Evolutionary conservation across 768 basidiomycete species (phyloP).

Genomic region (Lyophyllum shimeji): DNA sequence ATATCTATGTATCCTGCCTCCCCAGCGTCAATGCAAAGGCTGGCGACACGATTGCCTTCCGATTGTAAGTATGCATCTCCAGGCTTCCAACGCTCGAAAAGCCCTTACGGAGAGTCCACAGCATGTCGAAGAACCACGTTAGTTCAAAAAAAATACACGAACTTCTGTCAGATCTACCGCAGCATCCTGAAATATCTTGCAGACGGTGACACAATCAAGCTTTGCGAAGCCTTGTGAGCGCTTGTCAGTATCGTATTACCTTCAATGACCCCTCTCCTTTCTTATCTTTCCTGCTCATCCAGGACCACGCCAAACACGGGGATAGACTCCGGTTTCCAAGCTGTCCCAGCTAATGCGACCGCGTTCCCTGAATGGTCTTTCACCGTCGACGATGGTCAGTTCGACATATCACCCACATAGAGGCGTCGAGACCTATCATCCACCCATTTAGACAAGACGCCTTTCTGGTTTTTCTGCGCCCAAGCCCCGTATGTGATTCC

Average conservation of each 20-base stretch:
- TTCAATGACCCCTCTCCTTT: not conserved
- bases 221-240: slow-evolving; percentile 35
- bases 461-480: slow-evolving; percentile 58
- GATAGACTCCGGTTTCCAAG: slow-evolving; percentile 47
- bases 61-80: slow-evolving; percentile 32
- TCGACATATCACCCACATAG: not conserved
- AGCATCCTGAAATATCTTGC: not conserved
- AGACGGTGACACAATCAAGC: slow-evolving; percentile 41
- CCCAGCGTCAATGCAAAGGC: slow-evolving; percentile 31
- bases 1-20: slow-evolving; percentile 4
- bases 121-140: slow-evolving; percentile 40
- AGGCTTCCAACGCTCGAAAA: not conserved
- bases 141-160: slow-evolving; percentile 7
- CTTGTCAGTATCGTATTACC: slow-evolving; percentile 19
- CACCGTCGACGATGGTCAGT: slow-evolving; percentile 29
- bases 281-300: not conserved
- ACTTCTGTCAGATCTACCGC: not conserved
- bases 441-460: slow-evolving; percentile 27
- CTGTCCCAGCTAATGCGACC: slow-evolving; percentile 36
- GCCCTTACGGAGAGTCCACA: slow-evolving; percentile 8
- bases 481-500: slow-evolving; percentile 30
- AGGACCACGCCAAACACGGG: slow-evolving; percentile 24
- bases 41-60: slow-evolving; percentile 46
- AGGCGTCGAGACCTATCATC: not conserved
- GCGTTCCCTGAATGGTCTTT: slow-evolving; percentile 35